These are phyloP conservation scores for Strigomonas culicis DNA, from an alignment of 208 protist species.

Conservation along the genomic window DNA sequence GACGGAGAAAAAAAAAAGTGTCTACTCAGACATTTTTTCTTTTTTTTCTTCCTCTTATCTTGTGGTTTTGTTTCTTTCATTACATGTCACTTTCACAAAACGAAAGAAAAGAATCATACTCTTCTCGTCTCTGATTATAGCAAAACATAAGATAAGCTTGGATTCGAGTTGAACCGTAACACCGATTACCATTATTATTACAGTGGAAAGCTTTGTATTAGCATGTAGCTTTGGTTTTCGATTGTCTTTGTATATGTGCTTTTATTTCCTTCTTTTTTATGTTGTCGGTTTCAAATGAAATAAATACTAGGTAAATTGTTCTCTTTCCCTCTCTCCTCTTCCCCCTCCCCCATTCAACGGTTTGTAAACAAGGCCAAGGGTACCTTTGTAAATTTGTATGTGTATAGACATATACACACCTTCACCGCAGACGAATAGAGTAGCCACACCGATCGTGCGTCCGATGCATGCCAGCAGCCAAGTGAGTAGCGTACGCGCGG, in stretches of 20 bases:
- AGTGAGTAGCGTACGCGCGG: not conserved
- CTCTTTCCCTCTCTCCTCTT: not conserved
- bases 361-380: not conserved
- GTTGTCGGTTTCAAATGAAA: not conserved
- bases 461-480: not conserved
- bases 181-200: too few species aligned
- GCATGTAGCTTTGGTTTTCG: too few species aligned
- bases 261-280: not conserved
- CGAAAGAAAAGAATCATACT: slow-evolving; percentile 4
- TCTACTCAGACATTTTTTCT: not conserved
- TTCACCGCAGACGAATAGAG: not conserved
- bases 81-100: not conserved
- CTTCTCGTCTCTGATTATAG: not conserved
- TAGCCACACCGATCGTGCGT: not conserved
- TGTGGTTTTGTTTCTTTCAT: slow-evolving; percentile 1
- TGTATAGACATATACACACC: too few species aligned
- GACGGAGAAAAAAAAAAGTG: not conserved
- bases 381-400: too few species aligned
- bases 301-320: not conserved
- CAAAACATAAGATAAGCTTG: too few species aligned
- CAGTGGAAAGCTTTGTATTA: too few species aligned
- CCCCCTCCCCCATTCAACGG: not conserved
- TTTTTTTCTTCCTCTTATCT: slow-evolving; percentile 1
- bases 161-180: too few species aligned
- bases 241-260: too few species aligned